A percentile compares a stretch with the other conserved stretches of the same genome.
Evolutionary conservation across 78 protist genomes (phyloP).

Genomic region (Chrysochromulina tobinii): DNA sequence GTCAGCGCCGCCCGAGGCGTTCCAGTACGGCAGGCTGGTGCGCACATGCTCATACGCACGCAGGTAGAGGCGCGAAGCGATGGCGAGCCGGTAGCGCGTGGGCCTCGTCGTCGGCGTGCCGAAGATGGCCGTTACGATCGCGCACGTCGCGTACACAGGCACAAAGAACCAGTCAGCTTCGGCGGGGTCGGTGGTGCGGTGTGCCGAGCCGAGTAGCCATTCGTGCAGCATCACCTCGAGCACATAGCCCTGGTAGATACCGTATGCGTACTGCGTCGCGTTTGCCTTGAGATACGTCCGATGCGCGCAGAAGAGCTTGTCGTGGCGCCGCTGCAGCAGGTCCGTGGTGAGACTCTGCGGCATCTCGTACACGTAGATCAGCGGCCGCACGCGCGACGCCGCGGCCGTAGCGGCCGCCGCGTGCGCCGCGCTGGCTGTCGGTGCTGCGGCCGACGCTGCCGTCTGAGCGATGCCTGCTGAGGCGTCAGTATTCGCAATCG

Average conservation of each 20-base stretch:
- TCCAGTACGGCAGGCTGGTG: not conserved
- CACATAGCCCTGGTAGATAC: not conserved
- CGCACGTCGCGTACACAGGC: not conserved
- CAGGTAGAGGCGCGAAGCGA: not conserved
- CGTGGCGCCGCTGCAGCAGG: not conserved
- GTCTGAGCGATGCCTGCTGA: not conserved
- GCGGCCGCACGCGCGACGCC: no score
- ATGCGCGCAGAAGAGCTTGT: not conserved
- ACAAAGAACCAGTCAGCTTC: not conserved
- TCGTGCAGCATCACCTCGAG: conserved; percentile 1
- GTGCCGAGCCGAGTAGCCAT: not conserved
- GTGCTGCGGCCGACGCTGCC: not conserved
- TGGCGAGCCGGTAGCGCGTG: not conserved
- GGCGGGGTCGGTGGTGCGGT: not conserved
- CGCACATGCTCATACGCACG: no score
- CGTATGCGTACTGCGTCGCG: not conserved
- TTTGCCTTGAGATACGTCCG: not conserved
- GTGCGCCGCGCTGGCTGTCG: no score
- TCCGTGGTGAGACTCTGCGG: not conserved
- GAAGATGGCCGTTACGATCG: not conserved
- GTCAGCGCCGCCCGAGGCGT: not conserved
- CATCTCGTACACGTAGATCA: not conserved
- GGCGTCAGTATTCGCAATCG: not conserved
- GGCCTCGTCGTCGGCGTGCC: not conserved
- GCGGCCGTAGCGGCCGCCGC: not conserved